phyloP scores from a whole-genome alignment of 352 stramenopile species.

The Phytopythium vexans region DNA sequence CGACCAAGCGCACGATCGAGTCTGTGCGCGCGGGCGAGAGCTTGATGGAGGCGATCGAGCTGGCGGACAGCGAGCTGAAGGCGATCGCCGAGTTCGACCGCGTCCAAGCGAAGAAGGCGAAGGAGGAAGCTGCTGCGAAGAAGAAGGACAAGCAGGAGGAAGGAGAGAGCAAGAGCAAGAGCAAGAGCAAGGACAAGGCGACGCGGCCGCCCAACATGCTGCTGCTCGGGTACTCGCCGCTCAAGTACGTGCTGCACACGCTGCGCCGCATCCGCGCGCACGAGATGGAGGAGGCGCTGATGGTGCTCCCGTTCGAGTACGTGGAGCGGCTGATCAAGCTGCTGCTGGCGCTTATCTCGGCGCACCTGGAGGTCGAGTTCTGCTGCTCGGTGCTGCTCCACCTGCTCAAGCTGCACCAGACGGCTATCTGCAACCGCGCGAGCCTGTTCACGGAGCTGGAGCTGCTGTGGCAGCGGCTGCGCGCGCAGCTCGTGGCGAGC shows the following conservation, averaged over 20 bases:
- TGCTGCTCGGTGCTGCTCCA: conserved; percentile 82
- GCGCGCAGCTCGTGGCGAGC: conserved; percentile 63
- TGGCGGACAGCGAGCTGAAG: conserved; percentile 90
- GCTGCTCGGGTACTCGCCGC: conserved; percentile 93
- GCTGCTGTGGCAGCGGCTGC: conserved; percentile 74
- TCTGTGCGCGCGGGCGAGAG: conserved; percentile 88
- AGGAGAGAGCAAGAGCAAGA: conserved; percentile 24
- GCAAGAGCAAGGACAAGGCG: conserved; percentile 34
- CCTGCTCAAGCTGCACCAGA: conserved; percentile 76
- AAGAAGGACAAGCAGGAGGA: conserved; percentile 51
- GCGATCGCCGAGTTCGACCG: conserved; percentile 73
- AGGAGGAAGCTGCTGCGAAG: conserved; percentile 48
- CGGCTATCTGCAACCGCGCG: conserved; percentile 66
- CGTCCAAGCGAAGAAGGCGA: conserved; percentile 59
- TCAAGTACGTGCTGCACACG: conserved; percentile 94
- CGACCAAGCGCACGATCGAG: conserved; percentile 91
- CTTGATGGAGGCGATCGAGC: conserved; percentile 95
- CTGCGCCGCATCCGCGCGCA: conserved; percentile 90
- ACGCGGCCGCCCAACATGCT: conserved; percentile 88
- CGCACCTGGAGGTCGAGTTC: conserved; percentile 91
- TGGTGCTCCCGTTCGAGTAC: conserved; percentile 97
- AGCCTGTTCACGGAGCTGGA: conserved; percentile 75
- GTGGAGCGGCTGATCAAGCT: conserved; percentile 93
- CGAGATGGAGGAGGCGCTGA: conserved; percentile 97
- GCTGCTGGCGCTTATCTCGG: conserved; percentile 87